These are phyloP conservation scores for Aspergillus japonicus DNA, from an alignment of 2,329 filamentous ascomycete species.

Conservation along the genomic window DNA sequence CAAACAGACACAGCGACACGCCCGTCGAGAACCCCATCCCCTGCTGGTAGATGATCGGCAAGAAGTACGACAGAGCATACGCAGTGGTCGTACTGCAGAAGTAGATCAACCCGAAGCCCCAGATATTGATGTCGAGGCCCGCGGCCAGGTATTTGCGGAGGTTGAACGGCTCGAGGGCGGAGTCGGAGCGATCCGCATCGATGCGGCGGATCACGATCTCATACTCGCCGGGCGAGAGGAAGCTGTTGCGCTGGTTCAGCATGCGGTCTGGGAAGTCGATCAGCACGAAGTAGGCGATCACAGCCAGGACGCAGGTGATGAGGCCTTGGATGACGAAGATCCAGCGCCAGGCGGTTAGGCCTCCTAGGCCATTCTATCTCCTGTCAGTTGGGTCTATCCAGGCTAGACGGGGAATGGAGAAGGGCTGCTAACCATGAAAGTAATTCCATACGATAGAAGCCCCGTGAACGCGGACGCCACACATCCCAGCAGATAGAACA, in stretches of 20 bases:
- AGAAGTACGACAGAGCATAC: slow-evolving; percentile 21
- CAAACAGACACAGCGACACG: slow-evolving; percentile 27
- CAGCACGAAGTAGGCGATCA: slow-evolving; percentile 56
- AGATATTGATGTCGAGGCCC: slow-evolving; percentile 57
- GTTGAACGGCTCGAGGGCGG: slow-evolving; percentile 48
- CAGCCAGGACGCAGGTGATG: slow-evolving; percentile 55
- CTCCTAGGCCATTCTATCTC: slow-evolving; percentile 28
- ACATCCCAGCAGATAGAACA: slow-evolving; percentile 68
- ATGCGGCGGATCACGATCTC: slow-evolving; percentile 44
- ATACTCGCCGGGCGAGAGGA: slow-evolving; percentile 53
- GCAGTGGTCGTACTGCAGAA: slow-evolving; percentile 21
- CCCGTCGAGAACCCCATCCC: slow-evolving; percentile 31
- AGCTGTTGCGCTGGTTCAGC: slow-evolving; percentile 43
- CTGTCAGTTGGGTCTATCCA: too few species aligned
- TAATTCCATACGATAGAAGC: slow-evolving; percentile 67
- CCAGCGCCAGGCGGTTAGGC: slow-evolving; percentile 64
- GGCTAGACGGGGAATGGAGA: neutral
- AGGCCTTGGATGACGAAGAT: slow-evolving; percentile 56
- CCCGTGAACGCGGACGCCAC: slow-evolving; percentile 66
- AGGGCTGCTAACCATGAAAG: slow-evolving; percentile 35
- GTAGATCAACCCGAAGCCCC: slow-evolving; percentile 50
- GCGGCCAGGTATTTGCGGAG: slow-evolving; percentile 49
- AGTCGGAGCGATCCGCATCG: slow-evolving; percentile 58
- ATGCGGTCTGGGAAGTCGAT: slow-evolving; percentile 64
- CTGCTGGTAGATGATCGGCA: slow-evolving; percentile 18